These are phyloP conservation scores for Macrophomina pseudophaseolina DNA, from an alignment of 2,329 filamentous ascomycete genomes.

Conservation along the genomic window DNA sequence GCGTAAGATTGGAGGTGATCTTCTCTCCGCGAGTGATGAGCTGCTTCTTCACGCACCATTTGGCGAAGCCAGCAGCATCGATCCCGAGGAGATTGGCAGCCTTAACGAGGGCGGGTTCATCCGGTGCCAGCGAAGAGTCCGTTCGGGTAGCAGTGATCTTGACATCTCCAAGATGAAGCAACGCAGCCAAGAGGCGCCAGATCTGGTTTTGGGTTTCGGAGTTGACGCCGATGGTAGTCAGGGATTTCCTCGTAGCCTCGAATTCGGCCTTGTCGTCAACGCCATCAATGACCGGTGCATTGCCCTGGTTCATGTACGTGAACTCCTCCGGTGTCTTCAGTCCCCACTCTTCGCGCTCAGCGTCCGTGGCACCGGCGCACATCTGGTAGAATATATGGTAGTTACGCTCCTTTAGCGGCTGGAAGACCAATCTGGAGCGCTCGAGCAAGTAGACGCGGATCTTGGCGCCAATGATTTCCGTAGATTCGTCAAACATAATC, in stretches of 20 bases:
- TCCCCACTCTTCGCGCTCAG: conserved; percentile 78
- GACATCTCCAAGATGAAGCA: conserved; percentile 94
- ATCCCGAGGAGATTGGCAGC: conserved; percentile 89
- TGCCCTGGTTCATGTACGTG: conserved; percentile 95
- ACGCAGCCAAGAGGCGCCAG: conserved; percentile 85
- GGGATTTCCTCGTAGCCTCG: conserved; percentile 80
- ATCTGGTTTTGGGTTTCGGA: conserved; percentile 78
- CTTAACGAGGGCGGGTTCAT: conserved; percentile 80
- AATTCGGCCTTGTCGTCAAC: conserved; percentile 97
- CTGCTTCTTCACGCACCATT: conserved; percentile 99
- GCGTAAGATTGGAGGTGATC: conserved; percentile 92
- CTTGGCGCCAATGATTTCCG: conserved; percentile 96
- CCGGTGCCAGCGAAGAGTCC: conserved; percentile 80
- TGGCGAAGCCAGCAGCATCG: conserved; percentile 82
- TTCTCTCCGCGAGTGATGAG: conserved; percentile 95
- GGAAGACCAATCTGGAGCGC: conserved; percentile 93
- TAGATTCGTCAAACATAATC: conserved; percentile 96
- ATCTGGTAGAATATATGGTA: conserved; percentile 99
- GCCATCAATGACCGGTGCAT: conserved; percentile 86
- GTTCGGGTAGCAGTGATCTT: conserved; percentile 91
- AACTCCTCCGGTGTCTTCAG: conserved; percentile 87
- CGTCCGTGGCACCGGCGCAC: conserved; percentile 85
- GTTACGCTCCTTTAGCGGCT: conserved; percentile 95
- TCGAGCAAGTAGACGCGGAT: conserved; percentile 96
- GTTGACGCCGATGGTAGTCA: conserved; percentile 85